Conservation (phyloP, 352 stramenopile genomes). For the Globisporangium splendens region DNA sequence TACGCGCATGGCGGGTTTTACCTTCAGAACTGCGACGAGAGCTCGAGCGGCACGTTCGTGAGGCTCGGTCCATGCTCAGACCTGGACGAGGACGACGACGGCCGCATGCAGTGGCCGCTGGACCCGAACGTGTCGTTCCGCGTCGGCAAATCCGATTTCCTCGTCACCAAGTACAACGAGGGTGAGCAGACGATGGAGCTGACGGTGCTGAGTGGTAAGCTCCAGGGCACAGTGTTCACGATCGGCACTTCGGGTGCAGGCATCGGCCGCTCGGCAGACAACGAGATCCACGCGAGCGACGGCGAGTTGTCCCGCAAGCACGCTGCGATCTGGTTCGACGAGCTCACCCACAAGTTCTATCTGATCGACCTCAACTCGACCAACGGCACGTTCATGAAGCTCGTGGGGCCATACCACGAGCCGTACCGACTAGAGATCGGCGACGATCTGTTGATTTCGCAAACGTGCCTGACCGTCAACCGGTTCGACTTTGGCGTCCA, state of each 20-base stretch:
- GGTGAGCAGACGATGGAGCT: slow-evolving; percentile 52
- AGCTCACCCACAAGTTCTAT: slow-evolving; percentile 72
- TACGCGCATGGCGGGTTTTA: slow-evolving; percentile 65
- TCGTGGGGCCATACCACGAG: slow-evolving; percentile 90
- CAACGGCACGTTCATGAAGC: slow-evolving; percentile 96
- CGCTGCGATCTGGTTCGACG: slow-evolving; percentile 91
- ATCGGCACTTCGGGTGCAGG: slow-evolving; percentile 84
- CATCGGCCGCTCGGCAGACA: slow-evolving; percentile 85
- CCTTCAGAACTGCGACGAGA: slow-evolving; percentile 40
- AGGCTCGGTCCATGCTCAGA: slow-evolving; percentile 39
- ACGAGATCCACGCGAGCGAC: slow-evolving; percentile 92
- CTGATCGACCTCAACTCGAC: slow-evolving; percentile 86
- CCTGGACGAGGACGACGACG: slow-evolving; percentile 32
- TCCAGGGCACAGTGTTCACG: slow-evolving; percentile 70
- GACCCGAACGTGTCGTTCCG: slow-evolving; percentile 59
- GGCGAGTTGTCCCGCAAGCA: slow-evolving; percentile 94
- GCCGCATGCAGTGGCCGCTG: slow-evolving; percentile 81
- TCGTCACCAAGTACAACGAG: slow-evolving; percentile 57
- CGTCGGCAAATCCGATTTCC: slow-evolving; percentile 79
- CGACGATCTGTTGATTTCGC: slow-evolving; percentile 95
- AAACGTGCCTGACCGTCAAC: slow-evolving; percentile 96
- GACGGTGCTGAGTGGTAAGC: slow-evolving; percentile 54
- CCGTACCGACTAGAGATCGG: slow-evolving; percentile 91
- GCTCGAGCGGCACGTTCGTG: slow-evolving; percentile 65
- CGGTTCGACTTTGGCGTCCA: slow-evolving; percentile 96